A percentile compares a stretch with the other conserved stretches of the same genome.
Evolutionary conservation across 805 yeast genomes (phyloP).

Genomic region (Metschnikowia dekortorum): DNA sequence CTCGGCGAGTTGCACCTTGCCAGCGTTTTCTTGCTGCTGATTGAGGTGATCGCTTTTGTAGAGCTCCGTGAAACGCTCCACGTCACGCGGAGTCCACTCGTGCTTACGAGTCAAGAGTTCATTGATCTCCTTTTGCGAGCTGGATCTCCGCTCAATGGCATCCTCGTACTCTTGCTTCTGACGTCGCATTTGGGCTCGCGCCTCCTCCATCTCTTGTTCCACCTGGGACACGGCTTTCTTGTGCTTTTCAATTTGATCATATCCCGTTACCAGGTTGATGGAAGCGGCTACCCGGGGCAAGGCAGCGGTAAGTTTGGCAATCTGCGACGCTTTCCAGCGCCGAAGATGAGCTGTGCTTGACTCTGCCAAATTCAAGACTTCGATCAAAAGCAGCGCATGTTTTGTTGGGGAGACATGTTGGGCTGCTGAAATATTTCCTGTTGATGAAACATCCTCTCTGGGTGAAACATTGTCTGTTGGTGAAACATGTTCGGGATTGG

Average conservation of each 20-base stretch:
- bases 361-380: background rate
- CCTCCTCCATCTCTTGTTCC: slow-evolving; percentile 48
- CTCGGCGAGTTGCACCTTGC: slow-evolving; percentile 45
- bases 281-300: slow-evolving; percentile 1
- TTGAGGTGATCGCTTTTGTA: slow-evolving; percentile 78
- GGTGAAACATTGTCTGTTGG: no score
- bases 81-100: slow-evolving; percentile 72
- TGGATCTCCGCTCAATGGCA: slow-evolving; percentile 61
- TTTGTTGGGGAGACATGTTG: background rate
- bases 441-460: no score
- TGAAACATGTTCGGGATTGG: no score
- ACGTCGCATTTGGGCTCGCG: slow-evolving; percentile 44
- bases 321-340: background rate
- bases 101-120: slow-evolving; percentile 82
- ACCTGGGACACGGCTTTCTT: slow-evolving; percentile 53
- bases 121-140: slow-evolving; percentile 79
- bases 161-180: slow-evolving; percentile 51
- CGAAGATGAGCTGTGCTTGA: background rate
- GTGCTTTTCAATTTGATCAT: slow-evolving; percentile 70
- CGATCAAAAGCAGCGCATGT: background rate
- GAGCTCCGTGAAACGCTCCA: slow-evolving; percentile 77
- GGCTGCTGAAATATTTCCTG: no score
- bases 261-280: slow-evolving; percentile 88
- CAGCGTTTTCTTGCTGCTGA: slow-evolving; percentile 52
- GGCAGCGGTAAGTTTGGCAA: background rate